phyloP scores from a whole-genome alignment of 805 yeast species.

The Lipomyces mesembrius region DNA sequence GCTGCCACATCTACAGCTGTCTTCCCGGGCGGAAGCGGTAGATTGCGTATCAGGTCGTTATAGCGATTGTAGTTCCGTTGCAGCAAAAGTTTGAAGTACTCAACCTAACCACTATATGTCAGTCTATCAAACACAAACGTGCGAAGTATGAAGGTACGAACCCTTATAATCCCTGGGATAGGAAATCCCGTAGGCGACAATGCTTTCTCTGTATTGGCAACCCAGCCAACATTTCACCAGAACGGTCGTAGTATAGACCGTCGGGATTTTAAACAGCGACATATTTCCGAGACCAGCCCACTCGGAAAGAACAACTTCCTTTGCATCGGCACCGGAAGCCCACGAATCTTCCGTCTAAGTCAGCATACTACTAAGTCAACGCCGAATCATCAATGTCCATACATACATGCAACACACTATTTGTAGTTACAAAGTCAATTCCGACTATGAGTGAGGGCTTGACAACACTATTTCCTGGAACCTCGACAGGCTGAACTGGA shows the following conservation, averaged over 20 bases:
- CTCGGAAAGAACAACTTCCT: conserved; percentile 12
- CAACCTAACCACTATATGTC: conserved; percentile 8
- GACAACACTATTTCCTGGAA: background rate
- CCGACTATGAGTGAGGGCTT: conserved; percentile 26
- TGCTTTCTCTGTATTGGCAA: conserved; percentile 15
- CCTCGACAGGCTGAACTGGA: background rate
- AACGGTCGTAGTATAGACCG: conserved; percentile 27
- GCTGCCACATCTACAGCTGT: conserved; percentile 29
- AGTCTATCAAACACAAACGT: background rate
- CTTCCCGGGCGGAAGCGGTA: conserved; percentile 27
- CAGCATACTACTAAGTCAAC: background rate
- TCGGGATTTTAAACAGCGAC: conserved; percentile 26
- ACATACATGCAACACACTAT: conserved; percentile 30
- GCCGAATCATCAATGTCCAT: background rate
- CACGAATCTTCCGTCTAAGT: conserved; percentile 14
- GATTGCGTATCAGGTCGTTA: background rate
- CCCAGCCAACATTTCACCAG: conserved; percentile 35
- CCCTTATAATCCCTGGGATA: conserved; percentile 25
- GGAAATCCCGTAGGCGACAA: conserved; percentile 12
- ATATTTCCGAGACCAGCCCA: conserved; percentile 33
- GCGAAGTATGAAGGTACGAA: background rate
- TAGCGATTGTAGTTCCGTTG: conserved; percentile 20
- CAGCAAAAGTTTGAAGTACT: conserved; percentile 31
- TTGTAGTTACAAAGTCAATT: conserved; percentile 36
- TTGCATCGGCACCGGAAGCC: conserved; percentile 8